These are phyloP conservation scores for Colletotrichum orbiculare DNA, from an alignment of 2,329 filamentous ascomycete genomes.

Conservation along the genomic window DNA sequence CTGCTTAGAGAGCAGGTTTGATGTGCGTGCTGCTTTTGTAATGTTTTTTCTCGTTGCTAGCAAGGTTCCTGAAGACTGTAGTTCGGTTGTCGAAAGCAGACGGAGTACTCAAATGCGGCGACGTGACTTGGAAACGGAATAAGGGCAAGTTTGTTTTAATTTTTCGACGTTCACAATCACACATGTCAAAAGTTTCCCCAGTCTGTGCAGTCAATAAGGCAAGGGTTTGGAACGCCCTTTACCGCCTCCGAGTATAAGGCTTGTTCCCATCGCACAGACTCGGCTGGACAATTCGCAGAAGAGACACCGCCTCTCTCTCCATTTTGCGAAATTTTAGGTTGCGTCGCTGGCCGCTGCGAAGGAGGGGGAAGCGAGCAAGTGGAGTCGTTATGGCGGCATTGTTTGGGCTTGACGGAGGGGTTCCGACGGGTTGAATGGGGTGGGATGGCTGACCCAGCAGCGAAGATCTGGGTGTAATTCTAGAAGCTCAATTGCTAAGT, in stretches of 20 bases:
- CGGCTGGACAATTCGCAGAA: constrained; percentile 8
- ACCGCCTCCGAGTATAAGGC: constrained; percentile 22
- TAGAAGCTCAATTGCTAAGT: constrained; percentile 11
- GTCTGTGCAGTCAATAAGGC: constrained; percentile 29
- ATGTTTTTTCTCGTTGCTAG: no score
- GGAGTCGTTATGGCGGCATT: constrained; percentile 22
- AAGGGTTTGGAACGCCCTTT: constrained; percentile 28
- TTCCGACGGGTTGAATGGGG: constrained; percentile 16
- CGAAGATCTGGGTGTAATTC: constrained; percentile 18
- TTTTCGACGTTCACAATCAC: constrained; percentile 18
- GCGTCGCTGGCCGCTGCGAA: constrained; percentile 5
- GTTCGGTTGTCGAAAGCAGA: no score
- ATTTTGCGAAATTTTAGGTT: constrained; percentile 18
- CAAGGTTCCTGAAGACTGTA: no score
- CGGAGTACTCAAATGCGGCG: no score
- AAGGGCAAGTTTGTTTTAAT: neutral
- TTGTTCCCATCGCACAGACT: constrained; percentile 34
- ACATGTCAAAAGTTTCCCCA: constrained; percentile 16
- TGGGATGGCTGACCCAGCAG: constrained; percentile 14
- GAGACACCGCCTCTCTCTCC: constrained; percentile 30
- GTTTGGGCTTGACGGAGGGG: constrained; percentile 13
- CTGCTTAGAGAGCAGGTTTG: neutral
- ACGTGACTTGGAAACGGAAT: no score
- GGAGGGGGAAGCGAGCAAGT: constrained; percentile 13
- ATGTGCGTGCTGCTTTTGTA: neutral